A percentile compares a stretch with the other conserved stretches of the same genome.
These are phyloP conservation scores for Epichloe amarillans DNA, from an alignment of 2,329 filamentous ascomycete genomes.

Conservation along the genomic window DNA sequence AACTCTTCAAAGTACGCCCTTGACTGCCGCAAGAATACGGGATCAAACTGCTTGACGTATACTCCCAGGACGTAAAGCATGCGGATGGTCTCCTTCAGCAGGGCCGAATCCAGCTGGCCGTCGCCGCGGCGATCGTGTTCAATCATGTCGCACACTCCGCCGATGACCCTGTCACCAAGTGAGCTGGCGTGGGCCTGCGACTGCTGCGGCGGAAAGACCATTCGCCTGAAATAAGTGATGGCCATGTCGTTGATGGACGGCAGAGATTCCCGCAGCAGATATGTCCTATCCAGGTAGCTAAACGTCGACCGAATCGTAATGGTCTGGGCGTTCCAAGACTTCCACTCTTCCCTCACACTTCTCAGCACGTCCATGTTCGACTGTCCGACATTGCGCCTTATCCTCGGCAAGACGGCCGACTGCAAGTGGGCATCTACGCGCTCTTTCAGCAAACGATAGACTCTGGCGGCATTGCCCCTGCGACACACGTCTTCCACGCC, in stretches of 20 bases:
- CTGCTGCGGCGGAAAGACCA: conserved; percentile 27
- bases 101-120: conserved; percentile 41
- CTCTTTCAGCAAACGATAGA: conserved; percentile 53
- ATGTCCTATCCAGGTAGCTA: conserved; percentile 86
- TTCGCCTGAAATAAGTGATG: conserved; percentile 58
- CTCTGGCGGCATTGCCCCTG: conserved; percentile 53
- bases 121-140: conserved; percentile 52
- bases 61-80: conserved; percentile 79
- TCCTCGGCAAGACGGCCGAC: conserved; percentile 39
- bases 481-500: conserved; percentile 87
- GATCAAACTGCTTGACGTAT: conserved; percentile 71
- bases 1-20: conserved; percentile 55
- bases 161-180: conserved; percentile 21
- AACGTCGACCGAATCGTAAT: conserved; percentile 70
- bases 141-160: conserved; percentile 61
- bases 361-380: conserved; percentile 53
- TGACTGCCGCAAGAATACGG: conserved; percentile 55
- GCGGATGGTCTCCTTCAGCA: conserved; percentile 63
- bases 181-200: conserved; percentile 3
- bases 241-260: conserved; percentile 71
- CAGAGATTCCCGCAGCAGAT: conserved; percentile 58
- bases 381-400: conserved; percentile 35
- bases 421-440: conserved; percentile 58
- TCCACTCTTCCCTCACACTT: conserved; percentile 48
- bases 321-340: conserved; percentile 63